phyloP scores from a whole-genome alignment of 2,329 filamentous ascomycete species.

The Phaeoacremonium minimum region DNA sequence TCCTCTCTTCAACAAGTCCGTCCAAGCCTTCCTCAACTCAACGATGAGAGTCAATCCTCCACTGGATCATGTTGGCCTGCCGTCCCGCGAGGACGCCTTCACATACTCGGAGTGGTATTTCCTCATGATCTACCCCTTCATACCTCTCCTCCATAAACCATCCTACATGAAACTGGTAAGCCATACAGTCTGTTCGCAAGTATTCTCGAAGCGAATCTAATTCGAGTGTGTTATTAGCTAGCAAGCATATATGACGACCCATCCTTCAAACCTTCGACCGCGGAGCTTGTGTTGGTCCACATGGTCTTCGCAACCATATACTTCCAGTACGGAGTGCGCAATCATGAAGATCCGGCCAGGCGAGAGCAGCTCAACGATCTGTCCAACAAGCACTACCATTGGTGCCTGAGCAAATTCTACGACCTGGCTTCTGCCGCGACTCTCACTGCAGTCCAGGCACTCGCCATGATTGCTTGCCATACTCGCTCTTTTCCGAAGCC shows the following conservation, averaged over 20 bases:
- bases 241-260: slow-evolving; percentile 67
- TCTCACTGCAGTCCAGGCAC: slow-evolving; percentile 65
- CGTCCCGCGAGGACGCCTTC: slow-evolving; percentile 59
- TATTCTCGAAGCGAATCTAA: too few species aligned
- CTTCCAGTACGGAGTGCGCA: slow-evolving; percentile 72
- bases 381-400: slow-evolving; percentile 77
- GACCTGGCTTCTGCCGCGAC: slow-evolving; percentile 58
- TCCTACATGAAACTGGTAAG: slow-evolving; percentile 65
- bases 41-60: slow-evolving; percentile 56
- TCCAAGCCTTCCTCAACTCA: slow-evolving; percentile 65
- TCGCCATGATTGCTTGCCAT: slow-evolving; percentile 68
- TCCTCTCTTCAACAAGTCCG: slow-evolving; percentile 65
- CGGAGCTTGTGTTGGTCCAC: slow-evolving; percentile 68
- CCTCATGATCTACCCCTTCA: slow-evolving; percentile 64
- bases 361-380: slow-evolving; percentile 54
- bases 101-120: slow-evolving; percentile 75
- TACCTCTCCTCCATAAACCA: slow-evolving; percentile 74
- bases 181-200: too few species aligned
- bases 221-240: too few species aligned
- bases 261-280: slow-evolving; percentile 53
- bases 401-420: slow-evolving; percentile 64
- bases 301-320: slow-evolving; percentile 77
- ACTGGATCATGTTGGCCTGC: slow-evolving; percentile 53
- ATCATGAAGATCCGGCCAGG: slow-evolving; percentile 50
- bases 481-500: slow-evolving; percentile 77